Evolutionary conservation across 2,329 filamentous ascomycete genomes (phyloP).

Genomic region (Mollisia scopiformis): DNA sequence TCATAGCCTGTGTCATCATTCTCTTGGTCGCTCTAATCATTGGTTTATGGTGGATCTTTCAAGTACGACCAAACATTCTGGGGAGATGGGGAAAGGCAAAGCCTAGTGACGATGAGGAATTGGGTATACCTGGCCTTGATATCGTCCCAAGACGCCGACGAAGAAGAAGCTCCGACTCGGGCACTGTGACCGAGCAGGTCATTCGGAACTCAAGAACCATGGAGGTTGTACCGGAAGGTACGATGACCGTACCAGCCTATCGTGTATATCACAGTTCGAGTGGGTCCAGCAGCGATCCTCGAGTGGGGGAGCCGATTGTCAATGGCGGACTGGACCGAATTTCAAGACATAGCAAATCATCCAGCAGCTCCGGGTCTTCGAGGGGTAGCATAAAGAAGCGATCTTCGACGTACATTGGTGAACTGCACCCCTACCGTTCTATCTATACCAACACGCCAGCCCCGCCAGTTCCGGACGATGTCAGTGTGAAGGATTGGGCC

Average conservation of each 20-base stretch:
- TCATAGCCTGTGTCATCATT: not conserved
- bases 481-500: not conserved
- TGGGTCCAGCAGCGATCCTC: not conserved
- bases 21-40: not conserved
- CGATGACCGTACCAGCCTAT: not conserved
- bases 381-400: too few species aligned
- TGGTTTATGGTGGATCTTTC: slow-evolving; percentile 1
- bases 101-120: not conserved
- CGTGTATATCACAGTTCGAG: not conserved
- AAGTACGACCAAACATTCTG: not conserved
- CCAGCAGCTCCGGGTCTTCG: not conserved
- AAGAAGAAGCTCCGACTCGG: not conserved
- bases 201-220: not conserved
- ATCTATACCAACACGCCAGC: too few species aligned
- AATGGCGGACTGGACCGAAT: too few species aligned
- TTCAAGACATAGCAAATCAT: too few species aligned
- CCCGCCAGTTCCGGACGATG: not conserved
- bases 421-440: too few species aligned
- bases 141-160: not conserved
- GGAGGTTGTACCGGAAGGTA: not conserved
- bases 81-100: not conserved
- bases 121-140: not conserved
- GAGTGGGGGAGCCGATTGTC: too few species aligned
- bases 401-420: too few species aligned
- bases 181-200: not conserved